These are phyloP conservation scores for Patellifolia procumbens DNA, from an alignment of 179 eudicot species.

Conservation along the genomic window DNA sequence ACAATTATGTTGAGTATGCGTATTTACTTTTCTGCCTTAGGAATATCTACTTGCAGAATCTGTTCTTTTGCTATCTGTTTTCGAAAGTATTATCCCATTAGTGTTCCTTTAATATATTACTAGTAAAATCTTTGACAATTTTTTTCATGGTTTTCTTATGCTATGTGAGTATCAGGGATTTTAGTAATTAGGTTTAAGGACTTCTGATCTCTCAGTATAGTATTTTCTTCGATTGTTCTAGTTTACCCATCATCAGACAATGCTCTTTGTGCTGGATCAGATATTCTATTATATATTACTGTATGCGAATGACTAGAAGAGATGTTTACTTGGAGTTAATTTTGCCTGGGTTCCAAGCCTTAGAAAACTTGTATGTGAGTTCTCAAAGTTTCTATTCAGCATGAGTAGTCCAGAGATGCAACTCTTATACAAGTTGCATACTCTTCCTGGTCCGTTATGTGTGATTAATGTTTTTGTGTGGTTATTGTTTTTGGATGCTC, in stretches of 20 bases:
- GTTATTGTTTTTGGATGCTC: background rate
- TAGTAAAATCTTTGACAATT: background rate
- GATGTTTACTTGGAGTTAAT: background rate
- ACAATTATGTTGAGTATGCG: background rate
- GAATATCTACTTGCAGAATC: background rate
- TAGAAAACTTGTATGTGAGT: background rate
- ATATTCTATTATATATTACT: background rate
- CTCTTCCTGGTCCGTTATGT: background rate
- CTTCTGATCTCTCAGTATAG: background rate
- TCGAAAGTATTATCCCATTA: too few relatives aligned
- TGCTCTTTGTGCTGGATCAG: background rate
- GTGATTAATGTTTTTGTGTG: too few relatives aligned
- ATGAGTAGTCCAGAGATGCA: background rate
- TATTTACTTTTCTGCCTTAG: background rate
- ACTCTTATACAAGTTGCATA: background rate
- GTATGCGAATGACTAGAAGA: too few relatives aligned
- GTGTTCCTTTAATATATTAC: background rate
- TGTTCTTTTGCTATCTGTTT: too few relatives aligned
- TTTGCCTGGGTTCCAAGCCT: too few relatives aligned
- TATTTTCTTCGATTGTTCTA: background rate
- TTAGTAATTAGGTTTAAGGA: background rate
- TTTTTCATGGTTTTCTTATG: background rate
- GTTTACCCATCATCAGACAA: background rate
- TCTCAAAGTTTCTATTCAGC: background rate
- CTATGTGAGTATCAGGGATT: background rate